Evolutionary conservation across 805 yeast genomes (phyloP), one percentile per base, ranked within the genome.

Genomic region (Candida gorgasii): DNA sequence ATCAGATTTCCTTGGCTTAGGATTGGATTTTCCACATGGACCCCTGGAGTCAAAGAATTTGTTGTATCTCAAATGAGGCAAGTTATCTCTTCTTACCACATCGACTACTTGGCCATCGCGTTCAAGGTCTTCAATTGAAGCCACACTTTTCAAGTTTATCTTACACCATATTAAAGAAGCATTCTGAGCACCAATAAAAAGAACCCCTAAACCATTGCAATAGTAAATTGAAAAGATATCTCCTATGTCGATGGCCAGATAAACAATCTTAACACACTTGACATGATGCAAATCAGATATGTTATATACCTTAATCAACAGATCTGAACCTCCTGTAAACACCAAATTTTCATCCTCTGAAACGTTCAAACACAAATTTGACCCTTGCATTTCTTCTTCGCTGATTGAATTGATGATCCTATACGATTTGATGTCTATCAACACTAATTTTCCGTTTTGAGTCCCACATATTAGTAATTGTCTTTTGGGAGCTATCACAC

Each of bases 21-120:
- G 49, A 39, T 59, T 64, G 14, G 62, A 43, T 13, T 65, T 67
- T 4, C 89, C 92, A 1, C 92, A 84, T 0, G 95, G 93, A 0
- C 97, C 96, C 39, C 71, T 73, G 2, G 97, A 90, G 59, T 92
- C 97, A 59, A 93, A 92, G 53, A 92, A 93, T 54, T 79, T 80
- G 60, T 88, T 88, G 57, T 78, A 89, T 51, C 95, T 72, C 53
- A 76, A 75, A 44, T 83, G 82, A 3, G 76, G 76, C 12, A 70
- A 54, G n/a, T 67, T 54, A 9, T 49, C 47, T 36, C 46, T 37
- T 3, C 13, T 14, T n/a, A 40, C 20, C 3, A 34, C 28, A 4
- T 34, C 37, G 3, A 23, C 28, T 26, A 39, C 30, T 34, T 40
- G 17, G 44, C 20, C 20, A 17, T 30, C 22, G n/a, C 8, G 9